Conservation (phyloP, 2,329 filamentous ascomycete genomes). For the Fusarium humuli region DNA sequence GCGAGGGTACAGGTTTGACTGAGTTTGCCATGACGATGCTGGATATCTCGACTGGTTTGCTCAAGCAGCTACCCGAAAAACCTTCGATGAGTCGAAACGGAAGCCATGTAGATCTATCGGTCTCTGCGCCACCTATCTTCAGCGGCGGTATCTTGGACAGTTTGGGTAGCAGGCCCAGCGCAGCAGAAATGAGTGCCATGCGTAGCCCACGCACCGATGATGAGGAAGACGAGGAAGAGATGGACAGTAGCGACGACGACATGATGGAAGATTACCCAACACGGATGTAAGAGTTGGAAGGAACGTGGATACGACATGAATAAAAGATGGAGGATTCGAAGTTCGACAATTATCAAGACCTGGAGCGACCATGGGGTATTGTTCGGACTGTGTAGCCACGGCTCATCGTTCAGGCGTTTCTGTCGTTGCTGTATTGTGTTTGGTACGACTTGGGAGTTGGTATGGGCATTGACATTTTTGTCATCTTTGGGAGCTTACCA, state of each 20-base stretch:
- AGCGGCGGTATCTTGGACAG: conserved; percentile 53
- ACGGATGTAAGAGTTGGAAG: conserved; percentile 28
- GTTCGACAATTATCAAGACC: not conserved
- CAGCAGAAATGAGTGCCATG: conserved; percentile 60
- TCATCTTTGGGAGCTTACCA: conserved; percentile 31
- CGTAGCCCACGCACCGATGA: conserved; percentile 64
- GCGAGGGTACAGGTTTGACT: conserved; percentile 67
- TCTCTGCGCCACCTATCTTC: conserved; percentile 49
- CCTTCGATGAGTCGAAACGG: conserved; percentile 70
- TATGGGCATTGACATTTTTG: conserved; percentile 31
- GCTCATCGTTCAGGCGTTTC: conserved; percentile 48
- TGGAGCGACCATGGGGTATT: conserved; percentile 4
- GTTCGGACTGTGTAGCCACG: conserved; percentile 28
- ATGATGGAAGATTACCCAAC: conserved; percentile 60
- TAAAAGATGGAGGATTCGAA: not conserved
- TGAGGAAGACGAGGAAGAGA: conserved; percentile 53
- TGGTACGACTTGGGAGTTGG: conserved; percentile 46
- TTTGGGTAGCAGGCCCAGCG: conserved; percentile 59
- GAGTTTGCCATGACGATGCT: conserved; percentile 83
- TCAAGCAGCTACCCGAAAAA: conserved; percentile 78
- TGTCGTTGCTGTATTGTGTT: conserved; percentile 44
- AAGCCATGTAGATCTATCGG: conserved; percentile 62
- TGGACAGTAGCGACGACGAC: conserved; percentile 67
- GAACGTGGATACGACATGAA: not conserved
- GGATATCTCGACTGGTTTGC: conserved; percentile 75